These are phyloP conservation scores for Helotiales sp. DNA, from an alignment of 2,329 filamentous ascomycete species.

Conservation along the genomic window DNA sequence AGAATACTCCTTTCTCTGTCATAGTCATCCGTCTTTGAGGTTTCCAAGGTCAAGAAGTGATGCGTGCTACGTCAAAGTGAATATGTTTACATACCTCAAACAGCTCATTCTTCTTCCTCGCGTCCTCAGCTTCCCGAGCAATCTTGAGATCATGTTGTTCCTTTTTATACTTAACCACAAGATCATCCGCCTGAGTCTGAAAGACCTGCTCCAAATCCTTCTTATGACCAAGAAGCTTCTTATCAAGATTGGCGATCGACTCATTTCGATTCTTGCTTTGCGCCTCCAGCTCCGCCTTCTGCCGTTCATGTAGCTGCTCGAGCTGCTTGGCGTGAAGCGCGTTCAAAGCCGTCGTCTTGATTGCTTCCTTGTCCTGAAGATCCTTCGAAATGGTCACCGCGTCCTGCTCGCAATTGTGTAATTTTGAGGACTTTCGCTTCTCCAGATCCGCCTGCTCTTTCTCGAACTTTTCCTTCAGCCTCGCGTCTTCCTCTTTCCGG, in stretches of 20 bases:
- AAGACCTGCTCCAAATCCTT: not conserved
- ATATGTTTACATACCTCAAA: not conserved
- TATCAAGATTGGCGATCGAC: not conserved
- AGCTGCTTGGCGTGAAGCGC: not conserved
- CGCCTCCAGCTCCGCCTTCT: not conserved
- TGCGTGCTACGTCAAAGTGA: not conserved
- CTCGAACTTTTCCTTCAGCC: not conserved
- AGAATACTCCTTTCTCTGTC: no score
- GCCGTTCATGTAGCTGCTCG: not conserved
- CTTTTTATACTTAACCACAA: not conserved
- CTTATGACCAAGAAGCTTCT: not conserved
- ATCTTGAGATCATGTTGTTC: not conserved
- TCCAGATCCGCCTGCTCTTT: not conserved
- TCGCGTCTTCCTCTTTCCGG: not conserved
- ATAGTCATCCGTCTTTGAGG: not conserved
- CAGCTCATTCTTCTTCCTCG: not conserved
- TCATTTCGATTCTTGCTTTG: not conserved
- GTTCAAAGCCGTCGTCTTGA: not conserved
- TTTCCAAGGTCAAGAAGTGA: not conserved
- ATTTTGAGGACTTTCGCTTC: not conserved
- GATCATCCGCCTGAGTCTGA: not conserved
- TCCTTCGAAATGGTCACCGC: not conserved
- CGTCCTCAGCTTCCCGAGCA: not conserved
- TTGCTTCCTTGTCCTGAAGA: not conserved
- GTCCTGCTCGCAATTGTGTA: not conserved